A percentile compares a stretch with the other conserved stretches of the same genome.
These are phyloP conservation scores for Yamadazyma siamensis DNA, from an alignment of 1,139 yeast genomes.

Conservation along the genomic window DNA sequence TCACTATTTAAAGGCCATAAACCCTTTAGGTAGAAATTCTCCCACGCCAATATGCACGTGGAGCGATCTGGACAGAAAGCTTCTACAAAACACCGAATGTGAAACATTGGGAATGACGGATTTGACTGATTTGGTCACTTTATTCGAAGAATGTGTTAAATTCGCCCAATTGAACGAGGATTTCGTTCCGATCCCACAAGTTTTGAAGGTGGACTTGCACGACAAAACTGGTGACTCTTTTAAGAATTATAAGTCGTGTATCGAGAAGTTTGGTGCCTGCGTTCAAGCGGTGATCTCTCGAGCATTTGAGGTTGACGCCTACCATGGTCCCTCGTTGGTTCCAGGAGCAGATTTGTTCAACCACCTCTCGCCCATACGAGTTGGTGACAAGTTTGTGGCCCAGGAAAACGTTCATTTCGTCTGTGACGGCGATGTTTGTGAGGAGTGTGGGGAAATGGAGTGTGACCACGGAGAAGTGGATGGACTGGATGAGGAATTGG, in stretches of 20 bases:
- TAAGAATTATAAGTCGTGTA: conserved; percentile 17
- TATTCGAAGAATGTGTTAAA: conserved; percentile 48
- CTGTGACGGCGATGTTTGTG: conserved; percentile 69
- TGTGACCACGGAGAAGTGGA: conserved; percentile 48
- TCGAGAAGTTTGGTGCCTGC: conserved; percentile 46
- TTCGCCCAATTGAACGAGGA: conserved; percentile 39
- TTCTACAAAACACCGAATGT: conserved; percentile 64
- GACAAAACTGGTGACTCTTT: conserved; percentile 9
- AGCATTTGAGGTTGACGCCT: conserved; percentile 77
- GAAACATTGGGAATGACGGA: conserved; percentile 63
- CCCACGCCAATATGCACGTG: conserved; percentile 67
- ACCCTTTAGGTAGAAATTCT: conserved; percentile 23
- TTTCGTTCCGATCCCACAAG: conserved; percentile 36
- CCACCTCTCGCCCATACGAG: conserved; percentile 46
- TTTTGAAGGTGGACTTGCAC: conserved; percentile 21
- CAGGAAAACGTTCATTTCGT: conserved; percentile 73
- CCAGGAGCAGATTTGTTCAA: conserved; percentile 93
- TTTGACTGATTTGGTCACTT: conserved; percentile 51
- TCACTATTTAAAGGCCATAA: conserved; percentile 57
- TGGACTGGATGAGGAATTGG: conserved; percentile 8
- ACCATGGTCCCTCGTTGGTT: conserved; percentile 70
- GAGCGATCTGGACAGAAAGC: conserved; percentile 45
- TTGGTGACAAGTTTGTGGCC: conserved; percentile 16
- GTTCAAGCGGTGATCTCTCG: conserved; percentile 67
- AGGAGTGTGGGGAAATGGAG: conserved; percentile 63